These are phyloP conservation scores for Deinandra increscens DNA, from an alignment of 129 eudicot species.

Conservation along the genomic window DNA sequence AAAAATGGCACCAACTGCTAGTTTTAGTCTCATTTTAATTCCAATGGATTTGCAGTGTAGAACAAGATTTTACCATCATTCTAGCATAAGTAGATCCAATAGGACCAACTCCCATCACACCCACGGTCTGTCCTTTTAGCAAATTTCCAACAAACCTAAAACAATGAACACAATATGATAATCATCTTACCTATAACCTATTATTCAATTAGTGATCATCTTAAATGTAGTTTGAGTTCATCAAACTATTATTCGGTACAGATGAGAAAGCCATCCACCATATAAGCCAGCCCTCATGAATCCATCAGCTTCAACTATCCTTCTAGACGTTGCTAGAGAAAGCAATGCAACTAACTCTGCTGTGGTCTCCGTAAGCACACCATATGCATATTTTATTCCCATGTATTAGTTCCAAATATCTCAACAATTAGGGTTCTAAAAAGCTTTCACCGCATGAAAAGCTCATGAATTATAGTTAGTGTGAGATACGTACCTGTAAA, in stretches of 20 bases:
- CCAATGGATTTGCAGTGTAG: background rate
- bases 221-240: background rate
- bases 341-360: constrained; percentile 98
- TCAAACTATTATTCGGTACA: constrained; percentile 34
- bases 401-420: too few species aligned
- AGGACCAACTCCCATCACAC: constrained; percentile 99
- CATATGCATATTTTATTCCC: too few species aligned
- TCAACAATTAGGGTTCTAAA: constrained; percentile 61
- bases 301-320: constrained; percentile 96
- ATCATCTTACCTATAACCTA: background rate
- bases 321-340: constrained; percentile 89
- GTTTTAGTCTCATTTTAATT: background rate
- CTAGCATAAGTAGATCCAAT: constrained; percentile 99
- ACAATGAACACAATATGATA: background rate
- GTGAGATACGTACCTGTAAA: constrained; percentile 86
- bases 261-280: constrained; percentile 99
- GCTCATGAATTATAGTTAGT: constrained; percentile 80
- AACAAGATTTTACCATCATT: constrained; percentile 77
- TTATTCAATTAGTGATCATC: background rate
- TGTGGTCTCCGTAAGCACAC: constrained; percentile 97
- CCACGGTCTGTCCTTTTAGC: constrained; percentile 98
- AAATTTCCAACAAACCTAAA: constrained; percentile 93
- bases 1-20: too few species aligned
- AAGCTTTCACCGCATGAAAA: constrained; percentile 29
- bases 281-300: constrained; percentile 99